Conservation (phyloP, 2,329 filamentous ascomycete species). For the Paraphaeosphaeria sporulosa region DNA sequence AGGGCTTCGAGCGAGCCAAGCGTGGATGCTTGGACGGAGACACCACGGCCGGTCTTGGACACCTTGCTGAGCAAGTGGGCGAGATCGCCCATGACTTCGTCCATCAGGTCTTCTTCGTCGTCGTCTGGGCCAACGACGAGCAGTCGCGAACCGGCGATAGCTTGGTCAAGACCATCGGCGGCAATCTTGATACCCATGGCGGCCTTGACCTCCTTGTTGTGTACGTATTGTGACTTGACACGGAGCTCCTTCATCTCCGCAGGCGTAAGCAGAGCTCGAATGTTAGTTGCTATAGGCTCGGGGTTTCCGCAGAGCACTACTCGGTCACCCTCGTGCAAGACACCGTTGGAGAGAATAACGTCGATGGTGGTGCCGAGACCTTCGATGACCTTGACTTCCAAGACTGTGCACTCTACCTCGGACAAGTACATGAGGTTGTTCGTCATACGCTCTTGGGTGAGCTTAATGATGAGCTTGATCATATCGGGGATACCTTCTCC, state of each 20-base stretch:
- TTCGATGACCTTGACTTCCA: constrained; percentile 99
- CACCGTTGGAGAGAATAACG: constrained; percentile 94
- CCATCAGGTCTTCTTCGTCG: constrained; percentile 94
- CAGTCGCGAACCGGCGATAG: constrained; percentile 93
- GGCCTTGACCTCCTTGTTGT: constrained; percentile 99
- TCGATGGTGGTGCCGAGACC: constrained; percentile 99
- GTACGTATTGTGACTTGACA: constrained; percentile 94
- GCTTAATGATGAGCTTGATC: constrained; percentile 90
- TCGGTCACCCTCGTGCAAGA: constrained; percentile 90
- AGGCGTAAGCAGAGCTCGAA: constrained; percentile 91
- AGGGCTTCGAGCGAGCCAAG: constrained; percentile 95
- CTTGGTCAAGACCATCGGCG: constrained; percentile 91
- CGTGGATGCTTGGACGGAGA: constrained; percentile 96
- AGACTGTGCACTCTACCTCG: constrained; percentile 95
- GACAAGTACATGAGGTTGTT: constrained; percentile 97
- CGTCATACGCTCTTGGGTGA: constrained; percentile 98
- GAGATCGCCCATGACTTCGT: constrained; percentile 95
- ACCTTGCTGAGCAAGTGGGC: constrained; percentile 90
- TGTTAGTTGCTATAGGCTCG: constrained; percentile 92
- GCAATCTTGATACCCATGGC: constrained; percentile 99
- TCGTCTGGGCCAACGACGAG: constrained; percentile 94
- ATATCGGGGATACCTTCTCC: constrained; percentile 99
- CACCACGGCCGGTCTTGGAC: constrained; percentile 89
- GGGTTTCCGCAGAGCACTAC: constrained; percentile 97
- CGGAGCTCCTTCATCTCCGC: constrained; percentile 92